phyloP scores from a whole-genome alignment of 2,329 filamentous ascomycete genomes.

The Cercospora sesami region DNA sequence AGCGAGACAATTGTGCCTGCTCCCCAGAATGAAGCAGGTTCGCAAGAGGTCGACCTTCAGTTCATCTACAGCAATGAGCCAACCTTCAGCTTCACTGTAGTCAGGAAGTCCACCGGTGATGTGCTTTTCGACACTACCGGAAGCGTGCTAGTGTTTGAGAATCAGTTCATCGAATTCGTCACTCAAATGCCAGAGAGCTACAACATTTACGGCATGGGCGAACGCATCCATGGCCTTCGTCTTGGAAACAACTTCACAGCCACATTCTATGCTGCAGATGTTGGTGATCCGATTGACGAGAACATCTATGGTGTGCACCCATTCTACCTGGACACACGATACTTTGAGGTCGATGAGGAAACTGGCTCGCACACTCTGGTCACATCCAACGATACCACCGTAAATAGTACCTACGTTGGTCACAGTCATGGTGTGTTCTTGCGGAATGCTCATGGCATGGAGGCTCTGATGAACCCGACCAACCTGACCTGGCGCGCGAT shows the following conservation, averaged over 20 bases:
- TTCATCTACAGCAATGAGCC: constrained; percentile 60
- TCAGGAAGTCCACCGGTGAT: constrained; percentile 61
- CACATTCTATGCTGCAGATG: constrained; percentile 68
- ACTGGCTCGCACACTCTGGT: constrained; percentile 53
- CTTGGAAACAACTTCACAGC: constrained; percentile 73
- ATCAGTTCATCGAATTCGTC: constrained; percentile 75
- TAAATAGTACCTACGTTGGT: constrained; percentile 59
- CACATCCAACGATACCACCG: constrained; percentile 55
- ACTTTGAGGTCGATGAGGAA: constrained; percentile 59
- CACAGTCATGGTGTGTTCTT: constrained; percentile 76
- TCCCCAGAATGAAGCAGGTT: constrained; percentile 49
- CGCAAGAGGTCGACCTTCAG: constrained; percentile 50
- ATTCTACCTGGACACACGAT: constrained; percentile 77
- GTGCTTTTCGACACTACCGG: constrained; percentile 67
- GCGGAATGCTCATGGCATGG: constrained; percentile 74
- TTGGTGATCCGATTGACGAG: constrained; percentile 61
- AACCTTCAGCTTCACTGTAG: constrained; percentile 58
- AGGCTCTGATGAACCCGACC: constrained; percentile 63
- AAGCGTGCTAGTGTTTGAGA: constrained; percentile 67
- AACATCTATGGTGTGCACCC: constrained; percentile 78
- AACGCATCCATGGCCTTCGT: constrained; percentile 69
- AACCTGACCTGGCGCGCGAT: constrained; percentile 72
- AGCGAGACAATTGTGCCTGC: constrained; percentile 63
- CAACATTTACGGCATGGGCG: constrained; percentile 71
- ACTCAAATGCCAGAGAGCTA: constrained; percentile 68